A percentile compares a stretch with the other conserved stretches of the same genome.
phyloP scores from a whole-genome alignment of 257 asterid genomes.

The Craterostigma plantagineum region DNA sequence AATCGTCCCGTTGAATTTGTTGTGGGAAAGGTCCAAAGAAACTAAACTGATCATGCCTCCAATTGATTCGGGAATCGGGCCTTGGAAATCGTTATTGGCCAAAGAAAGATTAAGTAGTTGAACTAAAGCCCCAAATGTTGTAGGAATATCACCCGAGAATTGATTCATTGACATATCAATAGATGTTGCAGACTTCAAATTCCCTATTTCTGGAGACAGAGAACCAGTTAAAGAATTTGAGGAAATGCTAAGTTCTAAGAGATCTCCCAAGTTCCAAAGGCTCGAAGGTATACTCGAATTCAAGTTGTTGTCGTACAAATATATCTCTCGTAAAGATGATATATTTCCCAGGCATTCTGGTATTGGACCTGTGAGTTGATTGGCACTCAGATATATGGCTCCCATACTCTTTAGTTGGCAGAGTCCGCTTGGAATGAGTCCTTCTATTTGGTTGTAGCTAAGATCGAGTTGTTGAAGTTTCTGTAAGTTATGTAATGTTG shows the following conservation, averaged over 20 bases:
- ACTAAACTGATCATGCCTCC: conserved; percentile 3
- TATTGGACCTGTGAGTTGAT: conserved; percentile 8
- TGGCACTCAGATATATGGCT: not conserved
- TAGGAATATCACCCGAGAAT: conserved; percentile 9
- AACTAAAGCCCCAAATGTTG: conserved; percentile 3
- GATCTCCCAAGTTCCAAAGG: conserved; percentile 8
- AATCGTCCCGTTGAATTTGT: conserved; percentile 11
- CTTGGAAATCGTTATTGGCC: conserved; percentile 9
- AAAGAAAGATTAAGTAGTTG: conserved; percentile 2
- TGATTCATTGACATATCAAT: conserved; percentile 13
- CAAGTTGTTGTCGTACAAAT: conserved; percentile 7
- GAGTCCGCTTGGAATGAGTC: conserved; percentile 4
- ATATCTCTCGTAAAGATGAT: not conserved
- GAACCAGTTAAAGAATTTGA: conserved; percentile 10
- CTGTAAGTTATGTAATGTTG: not conserved
- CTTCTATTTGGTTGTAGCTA: not conserved
- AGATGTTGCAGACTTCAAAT: not conserved
- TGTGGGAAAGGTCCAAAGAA: conserved; percentile 11
- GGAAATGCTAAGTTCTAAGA: conserved; percentile 9
- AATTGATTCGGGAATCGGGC: conserved; percentile 12
- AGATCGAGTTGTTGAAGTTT: conserved; percentile 6
- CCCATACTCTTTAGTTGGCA: conserved; percentile 2
- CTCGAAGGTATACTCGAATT: conserved; percentile 6
- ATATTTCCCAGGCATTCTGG: conserved; percentile 13
- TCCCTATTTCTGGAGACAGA: conserved; percentile 8